A percentile compares a stretch with the other conserved stretches of the same genome.
Evolutionary conservation across 345 rosid genomes (phyloP).

Genomic region (Aquilaria malaccensis): DNA sequence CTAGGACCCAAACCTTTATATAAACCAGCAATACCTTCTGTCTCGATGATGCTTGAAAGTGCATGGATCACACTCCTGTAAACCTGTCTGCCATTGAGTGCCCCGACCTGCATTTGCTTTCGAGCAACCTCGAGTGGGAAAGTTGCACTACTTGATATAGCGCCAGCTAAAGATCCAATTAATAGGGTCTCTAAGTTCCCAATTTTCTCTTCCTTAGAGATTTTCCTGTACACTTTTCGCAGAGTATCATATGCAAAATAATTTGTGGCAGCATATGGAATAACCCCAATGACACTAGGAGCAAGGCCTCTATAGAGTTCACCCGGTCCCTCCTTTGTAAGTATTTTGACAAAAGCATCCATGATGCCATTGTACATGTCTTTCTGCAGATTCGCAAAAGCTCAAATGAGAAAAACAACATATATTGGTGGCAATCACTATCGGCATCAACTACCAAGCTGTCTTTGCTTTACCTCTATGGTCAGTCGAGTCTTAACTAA

Average conservation of each 20-base stretch:
- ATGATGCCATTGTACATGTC: constrained; percentile 65
- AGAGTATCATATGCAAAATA: constrained; percentile 88
- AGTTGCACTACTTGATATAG: constrained; percentile 85
- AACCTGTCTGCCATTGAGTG: constrained; percentile 77
- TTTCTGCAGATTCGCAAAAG: constrained; percentile 44
- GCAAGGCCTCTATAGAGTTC: constrained; percentile 93
- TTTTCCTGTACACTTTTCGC: constrained; percentile 55
- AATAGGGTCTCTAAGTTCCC: constrained; percentile 86
- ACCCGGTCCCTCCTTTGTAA: constrained; percentile 70
- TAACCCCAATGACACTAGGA: constrained; percentile 92
- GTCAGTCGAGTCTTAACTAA: constrained; percentile 89
- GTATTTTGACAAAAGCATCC: constrained; percentile 73
- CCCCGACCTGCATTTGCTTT: constrained; percentile 98
- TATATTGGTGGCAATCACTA: neutral
- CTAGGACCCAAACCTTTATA: constrained; percentile 93
- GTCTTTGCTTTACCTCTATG: constrained; percentile 49
- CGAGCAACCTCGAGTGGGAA: constrained; percentile 97
- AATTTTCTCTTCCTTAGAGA: constrained; percentile 71
- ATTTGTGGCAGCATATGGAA: constrained; percentile 90
- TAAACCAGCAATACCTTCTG: constrained; percentile 74
- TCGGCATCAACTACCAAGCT: neutral
- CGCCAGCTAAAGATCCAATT: constrained; percentile 85
- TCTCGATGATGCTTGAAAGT: constrained; percentile 67
- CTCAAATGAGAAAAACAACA: constrained; percentile 2
- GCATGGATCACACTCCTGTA: constrained; percentile 87